Conservation (phyloP, 495 filamentous ascomycete genomes). For the Penicillium argentinense region DNA sequence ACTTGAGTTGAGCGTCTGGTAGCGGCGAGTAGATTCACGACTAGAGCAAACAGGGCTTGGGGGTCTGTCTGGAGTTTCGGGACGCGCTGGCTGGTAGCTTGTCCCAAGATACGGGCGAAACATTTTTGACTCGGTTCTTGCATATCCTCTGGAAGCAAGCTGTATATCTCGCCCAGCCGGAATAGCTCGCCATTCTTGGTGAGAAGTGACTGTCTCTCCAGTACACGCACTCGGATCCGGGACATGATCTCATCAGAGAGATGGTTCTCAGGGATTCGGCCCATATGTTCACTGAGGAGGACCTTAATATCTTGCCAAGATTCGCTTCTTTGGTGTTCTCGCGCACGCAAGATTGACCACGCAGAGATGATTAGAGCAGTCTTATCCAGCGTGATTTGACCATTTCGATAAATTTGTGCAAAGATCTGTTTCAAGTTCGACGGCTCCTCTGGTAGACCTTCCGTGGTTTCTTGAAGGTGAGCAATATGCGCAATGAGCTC, state of each 20-base stretch:
- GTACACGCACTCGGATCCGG: slow-evolving; percentile 34
- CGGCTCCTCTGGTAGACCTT: slow-evolving; percentile 25
- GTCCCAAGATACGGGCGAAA: slow-evolving; percentile 23
- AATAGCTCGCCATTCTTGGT: slow-evolving; percentile 40
- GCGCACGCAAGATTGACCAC: slow-evolving; percentile 39
- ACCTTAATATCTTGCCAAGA: slow-evolving; percentile 36
- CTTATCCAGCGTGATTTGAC: slow-evolving; percentile 40
- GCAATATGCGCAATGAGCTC: slow-evolving; percentile 45
- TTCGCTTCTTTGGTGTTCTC: slow-evolving; percentile 26
- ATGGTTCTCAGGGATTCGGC: slow-evolving; percentile 29
- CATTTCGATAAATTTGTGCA: slow-evolving; percentile 44
- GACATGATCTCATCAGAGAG: slow-evolving; percentile 33
- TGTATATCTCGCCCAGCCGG: slow-evolving; percentile 31
- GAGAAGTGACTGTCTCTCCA: slow-evolving; percentile 39
- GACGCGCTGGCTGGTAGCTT: slow-evolving; percentile 17
- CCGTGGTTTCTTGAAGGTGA: slow-evolving; percentile 29
- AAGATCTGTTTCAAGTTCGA: slow-evolving; percentile 41
- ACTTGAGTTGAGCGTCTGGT: slow-evolving; percentile 18
- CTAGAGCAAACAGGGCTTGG: slow-evolving; percentile 21
- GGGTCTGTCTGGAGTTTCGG: slow-evolving; percentile 20
- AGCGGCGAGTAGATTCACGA: slow-evolving; percentile 20
- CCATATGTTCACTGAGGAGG: slow-evolving; percentile 32
- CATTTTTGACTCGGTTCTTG: slow-evolving; percentile 24
- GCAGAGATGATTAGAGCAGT: slow-evolving; percentile 42
- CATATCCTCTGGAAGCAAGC: slow-evolving; percentile 32